Percentiles rank a stretch among this genome's conserved stretches.
Evolutionary conservation across 805 yeast species (phyloP).

Genomic region (Sungouiozyma intestinalis): DNA sequence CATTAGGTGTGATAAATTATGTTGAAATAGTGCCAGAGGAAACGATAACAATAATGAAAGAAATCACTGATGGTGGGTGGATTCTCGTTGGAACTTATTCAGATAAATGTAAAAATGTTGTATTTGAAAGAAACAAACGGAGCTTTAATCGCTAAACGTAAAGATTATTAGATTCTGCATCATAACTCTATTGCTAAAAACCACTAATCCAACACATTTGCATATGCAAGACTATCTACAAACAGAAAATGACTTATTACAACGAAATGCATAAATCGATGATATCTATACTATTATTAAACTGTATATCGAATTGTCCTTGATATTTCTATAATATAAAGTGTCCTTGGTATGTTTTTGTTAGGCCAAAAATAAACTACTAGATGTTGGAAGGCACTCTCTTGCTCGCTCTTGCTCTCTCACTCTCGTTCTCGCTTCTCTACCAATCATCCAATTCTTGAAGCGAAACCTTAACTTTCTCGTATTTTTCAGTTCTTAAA

Average conservation of each 20-base stretch:
- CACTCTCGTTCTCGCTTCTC: no score
- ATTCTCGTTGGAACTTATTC: constrained; percentile 17
- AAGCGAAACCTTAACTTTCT: constrained; percentile 6
- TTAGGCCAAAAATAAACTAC: no score
- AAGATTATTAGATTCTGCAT: no score
- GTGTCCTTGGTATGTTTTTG: neutral
- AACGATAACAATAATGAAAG: constrained; percentile 12
- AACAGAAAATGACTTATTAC: no score
- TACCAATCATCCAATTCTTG: constrained; percentile 16
- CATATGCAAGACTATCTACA: no score
- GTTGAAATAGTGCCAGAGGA: constrained; percentile 18
- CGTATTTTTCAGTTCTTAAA: constrained; percentile 13
- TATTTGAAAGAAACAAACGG: constrained; percentile 11
- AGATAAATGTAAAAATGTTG: constrained; percentile 12
- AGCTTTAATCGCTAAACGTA: neutral
- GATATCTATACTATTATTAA: no score
- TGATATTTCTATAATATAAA: neutral
- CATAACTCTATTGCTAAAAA: no score
- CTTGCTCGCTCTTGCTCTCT: no score
- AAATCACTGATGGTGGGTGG: constrained; percentile 19
- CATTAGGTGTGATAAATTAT: constrained; percentile 20
- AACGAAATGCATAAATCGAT: no score
- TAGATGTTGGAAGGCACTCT: no score
- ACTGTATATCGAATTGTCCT: neutral
- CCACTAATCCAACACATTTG: no score